phyloP scores from a whole-genome alignment of 176 grass and related monocot genomes.

The Cenchrus fungigraminus region DNA sequence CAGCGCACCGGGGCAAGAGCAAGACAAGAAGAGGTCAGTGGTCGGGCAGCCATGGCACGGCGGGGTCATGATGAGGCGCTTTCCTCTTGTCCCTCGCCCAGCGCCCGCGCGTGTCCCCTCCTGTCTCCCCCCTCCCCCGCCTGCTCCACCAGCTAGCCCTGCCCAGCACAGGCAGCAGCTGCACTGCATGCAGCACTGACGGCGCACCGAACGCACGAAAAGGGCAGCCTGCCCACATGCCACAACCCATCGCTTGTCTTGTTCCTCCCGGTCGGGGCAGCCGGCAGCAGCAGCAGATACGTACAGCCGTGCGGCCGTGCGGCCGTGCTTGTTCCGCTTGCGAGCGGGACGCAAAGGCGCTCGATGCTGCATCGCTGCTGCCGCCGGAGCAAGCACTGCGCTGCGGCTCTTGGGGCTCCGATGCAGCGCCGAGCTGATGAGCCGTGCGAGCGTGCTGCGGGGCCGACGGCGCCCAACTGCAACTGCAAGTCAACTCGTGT shows the following conservation, averaged over 20 bases:
- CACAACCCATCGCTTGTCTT: constrained; percentile 24
- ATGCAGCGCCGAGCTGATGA: neutral
- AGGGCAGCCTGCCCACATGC: neutral
- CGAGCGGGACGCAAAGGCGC: constrained; percentile 30
- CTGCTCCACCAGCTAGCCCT: neutral
- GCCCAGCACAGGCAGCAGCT: too few species aligned
- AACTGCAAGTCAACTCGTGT: constrained; percentile 39
- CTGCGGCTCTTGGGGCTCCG: neutral
- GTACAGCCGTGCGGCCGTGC: neutral
- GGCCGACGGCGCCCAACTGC: neutral
- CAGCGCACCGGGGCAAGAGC: constrained; percentile 7
- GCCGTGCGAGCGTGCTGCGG: constrained; percentile 12
- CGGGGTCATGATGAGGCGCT: constrained; percentile 38
- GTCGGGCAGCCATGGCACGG: neutral
- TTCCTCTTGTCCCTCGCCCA: constrained; percentile 9
- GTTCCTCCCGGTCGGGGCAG: constrained; percentile 44
- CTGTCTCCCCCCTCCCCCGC: constrained; percentile 6
- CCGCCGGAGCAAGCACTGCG: neutral
- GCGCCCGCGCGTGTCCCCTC: constrained; percentile 28
- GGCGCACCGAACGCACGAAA: constrained; percentile 10
- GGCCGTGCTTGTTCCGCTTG: neutral
- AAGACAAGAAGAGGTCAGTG: neutral
- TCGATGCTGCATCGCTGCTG: neutral
- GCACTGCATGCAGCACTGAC: neutral
- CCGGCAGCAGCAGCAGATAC: neutral